Evolutionary conservation across 805 yeast genomes (phyloP).

Genomic region (Ogataea parapolymorpha): DNA sequence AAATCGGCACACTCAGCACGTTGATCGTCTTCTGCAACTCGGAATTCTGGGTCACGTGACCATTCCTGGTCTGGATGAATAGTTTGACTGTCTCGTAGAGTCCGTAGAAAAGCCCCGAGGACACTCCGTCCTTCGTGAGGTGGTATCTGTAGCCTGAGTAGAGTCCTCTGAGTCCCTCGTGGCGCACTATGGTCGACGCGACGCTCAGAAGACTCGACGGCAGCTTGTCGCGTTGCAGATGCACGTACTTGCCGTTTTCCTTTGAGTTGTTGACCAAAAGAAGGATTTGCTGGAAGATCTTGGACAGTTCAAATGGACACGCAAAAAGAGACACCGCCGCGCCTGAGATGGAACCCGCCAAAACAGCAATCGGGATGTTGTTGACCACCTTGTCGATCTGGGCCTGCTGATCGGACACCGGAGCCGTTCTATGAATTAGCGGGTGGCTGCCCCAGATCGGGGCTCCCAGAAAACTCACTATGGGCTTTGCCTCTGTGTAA

Average conservation of each 20-base stretch:
- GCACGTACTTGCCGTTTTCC: slow-evolving; percentile 5
- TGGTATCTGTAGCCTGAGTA: slow-evolving; percentile 75
- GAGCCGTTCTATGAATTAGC: background rate
- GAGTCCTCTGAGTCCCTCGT: slow-evolving; percentile 61
- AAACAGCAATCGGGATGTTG: slow-evolving; percentile 44
- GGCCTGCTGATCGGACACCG: slow-evolving; percentile 3
- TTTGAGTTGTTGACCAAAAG: slow-evolving; percentile 37
- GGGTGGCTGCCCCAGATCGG: slow-evolving; percentile 17
- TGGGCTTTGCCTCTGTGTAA: slow-evolving; percentile 54
- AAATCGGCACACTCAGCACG: slow-evolving; percentile 51
- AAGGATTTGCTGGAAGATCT: slow-evolving; percentile 75
- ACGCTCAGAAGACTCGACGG: slow-evolving; percentile 38
- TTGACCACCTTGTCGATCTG: slow-evolving; percentile 24
- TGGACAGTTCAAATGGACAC: slow-evolving; percentile 84
- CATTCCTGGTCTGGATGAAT: slow-evolving; percentile 36
- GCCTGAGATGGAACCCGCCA: slow-evolving; percentile 68
- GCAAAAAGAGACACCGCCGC: slow-evolving; percentile 59
- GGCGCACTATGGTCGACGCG: slow-evolving; percentile 49
- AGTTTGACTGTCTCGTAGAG: slow-evolving; percentile 70
- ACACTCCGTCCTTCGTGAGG: slow-evolving; percentile 61
- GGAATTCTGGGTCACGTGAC: slow-evolving; percentile 4
- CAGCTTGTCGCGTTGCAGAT: slow-evolving; percentile 21
- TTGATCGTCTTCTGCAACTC: slow-evolving; percentile 27
- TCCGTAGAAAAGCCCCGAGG: slow-evolving; percentile 71
- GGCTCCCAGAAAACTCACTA: slow-evolving; percentile 17